Evolutionary conservation across 116 monocot genomes (phyloP), one percentile per base, ranked within the genome.

Genomic region (Papilionanthe hybrid): DNA sequence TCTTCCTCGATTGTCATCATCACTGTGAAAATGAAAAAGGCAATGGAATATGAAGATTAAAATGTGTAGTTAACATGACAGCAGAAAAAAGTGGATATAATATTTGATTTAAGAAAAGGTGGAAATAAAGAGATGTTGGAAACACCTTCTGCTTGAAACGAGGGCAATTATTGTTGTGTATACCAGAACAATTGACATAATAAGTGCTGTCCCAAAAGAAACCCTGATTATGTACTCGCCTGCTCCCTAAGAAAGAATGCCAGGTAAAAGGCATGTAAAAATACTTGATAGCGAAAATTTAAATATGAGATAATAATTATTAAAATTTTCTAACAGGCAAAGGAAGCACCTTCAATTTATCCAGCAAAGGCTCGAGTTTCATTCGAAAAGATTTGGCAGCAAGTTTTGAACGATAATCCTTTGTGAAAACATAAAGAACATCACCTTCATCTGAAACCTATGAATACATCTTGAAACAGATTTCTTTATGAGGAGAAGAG

Each of bases 381-480:
- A 98, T 89, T 77, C 80, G 91, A 79, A 98, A 91, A 27, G 98
- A 98, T 81, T 88, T 94, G 25, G 91, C 87, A 50, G 83, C 82
- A 56, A 98, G 87, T 86, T 92, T 98, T 42, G 83, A 58, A 74
- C 93, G 85, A 81, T 93, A 98, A 82, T 94, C 93, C 77, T 81
- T 89, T 37, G 90, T 87, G 71, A 98, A 98, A 74, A 87, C 90
- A 79, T 98, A 98, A 81, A 98, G 90, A 30, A 98, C 94, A 68
- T 98, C 98, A 47, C 98, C 98, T 91, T 98, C 94, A 77, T 91
- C 95, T 63, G 94, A 98, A 79, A 98, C 98, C 98, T 98, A 93
- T 82, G 79, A 87, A 91, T 66, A 86, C 84, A 86, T 81, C 84
- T 86, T 90, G 77, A 89, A 85, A 91, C 72, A 86, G 73, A 81